Percentiles rank a stretch among this genome's conserved stretches.
These are phyloP conservation scores for Trichoderma semiorbis DNA, from an alignment of 2,329 filamentous ascomycete genomes.

Conservation along the genomic window DNA sequence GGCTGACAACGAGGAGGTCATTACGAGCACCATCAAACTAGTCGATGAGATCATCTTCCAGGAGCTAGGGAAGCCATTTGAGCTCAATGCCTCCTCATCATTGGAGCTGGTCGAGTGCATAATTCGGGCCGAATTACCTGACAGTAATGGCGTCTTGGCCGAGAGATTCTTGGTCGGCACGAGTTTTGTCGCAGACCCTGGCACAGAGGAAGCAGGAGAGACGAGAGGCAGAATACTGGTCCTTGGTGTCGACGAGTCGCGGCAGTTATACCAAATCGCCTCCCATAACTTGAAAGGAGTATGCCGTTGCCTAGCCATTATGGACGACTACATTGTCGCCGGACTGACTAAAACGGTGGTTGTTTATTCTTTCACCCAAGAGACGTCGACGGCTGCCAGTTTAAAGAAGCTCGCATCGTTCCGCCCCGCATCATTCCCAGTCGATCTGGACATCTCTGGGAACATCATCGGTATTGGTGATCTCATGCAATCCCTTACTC, in stretches of 20 bases:
- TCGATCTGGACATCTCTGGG: slow-evolving; percentile 72
- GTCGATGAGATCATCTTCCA: slow-evolving; percentile 89
- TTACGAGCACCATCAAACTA: slow-evolving; percentile 78
- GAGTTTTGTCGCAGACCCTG: slow-evolving; percentile 65
- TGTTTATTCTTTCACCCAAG: slow-evolving; percentile 54
- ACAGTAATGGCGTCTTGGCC: slow-evolving; percentile 49
- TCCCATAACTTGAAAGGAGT: slow-evolving; percentile 71
- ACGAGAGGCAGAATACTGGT: slow-evolving; percentile 73
- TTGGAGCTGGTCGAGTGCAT: slow-evolving; percentile 81
- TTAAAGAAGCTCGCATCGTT: slow-evolving; percentile 73
- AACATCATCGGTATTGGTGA: slow-evolving; percentile 81
- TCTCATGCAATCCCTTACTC: slow-evolving; percentile 85
- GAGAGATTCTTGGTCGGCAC: slow-evolving; percentile 94
- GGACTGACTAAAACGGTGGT: slow-evolving; percentile 85
- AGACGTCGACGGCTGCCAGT: slow-evolving; percentile 50
- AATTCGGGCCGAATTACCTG: slow-evolving; percentile 69
- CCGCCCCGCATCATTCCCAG: slow-evolving; percentile 77
- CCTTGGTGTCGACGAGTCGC: slow-evolving; percentile 74
- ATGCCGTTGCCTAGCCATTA: slow-evolving; percentile 73
- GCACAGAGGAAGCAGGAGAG: slow-evolving; percentile 45
- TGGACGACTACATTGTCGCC: slow-evolving; percentile 76
- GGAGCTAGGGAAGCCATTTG: slow-evolving; percentile 65
- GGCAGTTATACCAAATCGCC: slow-evolving; percentile 68
- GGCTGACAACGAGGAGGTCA: slow-evolving; percentile 65
- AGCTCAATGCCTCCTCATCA: slow-evolving; percentile 48